These are phyloP conservation scores for Nicotiana attenuata DNA, from an alignment of 257 asterid genomes.

Conservation along the genomic window DNA sequence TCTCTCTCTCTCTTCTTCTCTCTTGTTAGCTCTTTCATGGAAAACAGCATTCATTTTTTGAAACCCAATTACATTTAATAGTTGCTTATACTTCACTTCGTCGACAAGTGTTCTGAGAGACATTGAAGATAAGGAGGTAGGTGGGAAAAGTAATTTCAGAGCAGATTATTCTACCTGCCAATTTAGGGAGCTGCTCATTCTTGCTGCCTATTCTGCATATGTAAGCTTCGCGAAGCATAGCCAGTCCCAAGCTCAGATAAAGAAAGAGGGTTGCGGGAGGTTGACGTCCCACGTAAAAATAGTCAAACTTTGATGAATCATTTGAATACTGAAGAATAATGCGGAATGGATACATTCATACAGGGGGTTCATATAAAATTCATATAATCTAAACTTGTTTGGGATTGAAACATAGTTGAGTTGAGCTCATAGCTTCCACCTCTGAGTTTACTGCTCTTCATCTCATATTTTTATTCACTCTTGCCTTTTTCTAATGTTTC, in stretches of 20 bases:
- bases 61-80: too few relatives aligned
- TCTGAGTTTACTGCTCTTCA: not conserved
- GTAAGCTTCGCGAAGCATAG: not conserved
- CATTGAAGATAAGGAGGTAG: not conserved
- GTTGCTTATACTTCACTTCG: not conserved
- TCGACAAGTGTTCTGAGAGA: not conserved
- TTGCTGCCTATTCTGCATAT: not conserved
- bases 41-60: not conserved
- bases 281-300: not conserved
- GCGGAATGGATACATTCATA: not conserved
- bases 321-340: not conserved
- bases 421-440: not conserved
- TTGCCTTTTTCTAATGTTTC: not conserved
- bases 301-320: not conserved
- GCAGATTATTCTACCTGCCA: not conserved
- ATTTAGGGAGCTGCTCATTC: not conserved
- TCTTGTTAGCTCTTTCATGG: not conserved
- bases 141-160: not conserved
- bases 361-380: not conserved
- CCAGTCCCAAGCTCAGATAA: not conserved
- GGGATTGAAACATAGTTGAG: not conserved
- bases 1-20: not conserved
- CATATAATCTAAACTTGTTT: not conserved
- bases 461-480: conserved; percentile 9
- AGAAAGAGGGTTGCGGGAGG: not conserved